A percentile compares a stretch with the other conserved stretches of the same genome.
phyloP scores from a whole-genome alignment of 2,329 filamentous ascomycete species.

The Talaromyces sp. region DNA sequence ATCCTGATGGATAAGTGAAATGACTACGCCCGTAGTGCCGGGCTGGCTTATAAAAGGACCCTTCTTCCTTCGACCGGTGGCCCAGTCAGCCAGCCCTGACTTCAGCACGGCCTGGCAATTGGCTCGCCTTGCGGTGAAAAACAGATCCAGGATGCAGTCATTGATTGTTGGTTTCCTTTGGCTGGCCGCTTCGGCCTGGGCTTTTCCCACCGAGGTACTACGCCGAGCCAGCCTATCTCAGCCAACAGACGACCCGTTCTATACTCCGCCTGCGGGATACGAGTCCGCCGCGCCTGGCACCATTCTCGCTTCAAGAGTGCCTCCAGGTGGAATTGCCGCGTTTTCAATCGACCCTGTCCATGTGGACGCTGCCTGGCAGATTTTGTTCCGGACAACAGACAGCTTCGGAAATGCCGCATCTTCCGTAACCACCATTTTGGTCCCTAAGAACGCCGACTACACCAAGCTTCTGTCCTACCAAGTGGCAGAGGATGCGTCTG shows the following conservation, averaged over 20 bases:
- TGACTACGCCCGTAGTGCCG: neutral
- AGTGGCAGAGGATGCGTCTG: conserved; percentile 25
- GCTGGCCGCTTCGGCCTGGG: neutral
- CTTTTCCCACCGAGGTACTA: neutral
- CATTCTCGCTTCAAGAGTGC: conserved; percentile 21
- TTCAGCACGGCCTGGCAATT: neutral
- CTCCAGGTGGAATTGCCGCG: conserved; percentile 19
- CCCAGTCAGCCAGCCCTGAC: neutral
- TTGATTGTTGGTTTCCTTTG: neutral
- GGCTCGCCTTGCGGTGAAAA: neutral
- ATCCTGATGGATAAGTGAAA: neutral
- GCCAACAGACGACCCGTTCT: conserved; percentile 20
- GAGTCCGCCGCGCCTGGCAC: conserved; percentile 20
- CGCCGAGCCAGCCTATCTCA: neutral
- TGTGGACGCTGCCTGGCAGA: conserved; percentile 23
- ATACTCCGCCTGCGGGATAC: conserved; percentile 21
- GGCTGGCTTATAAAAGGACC: neutral
- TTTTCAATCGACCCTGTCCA: conserved; percentile 18
- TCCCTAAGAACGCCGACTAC: conserved; percentile 27
- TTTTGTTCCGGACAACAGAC: conserved; percentile 38
- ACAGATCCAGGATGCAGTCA: too few relatives aligned
- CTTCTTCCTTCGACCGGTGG: neutral
- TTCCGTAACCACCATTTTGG: conserved; percentile 34
- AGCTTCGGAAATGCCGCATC: conserved; percentile 29
- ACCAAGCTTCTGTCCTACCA: conserved; percentile 40